These are phyloP conservation scores for Trifolium subterraneum DNA, from an alignment of 306 rosid genomes.

Conservation along the genomic window DNA sequence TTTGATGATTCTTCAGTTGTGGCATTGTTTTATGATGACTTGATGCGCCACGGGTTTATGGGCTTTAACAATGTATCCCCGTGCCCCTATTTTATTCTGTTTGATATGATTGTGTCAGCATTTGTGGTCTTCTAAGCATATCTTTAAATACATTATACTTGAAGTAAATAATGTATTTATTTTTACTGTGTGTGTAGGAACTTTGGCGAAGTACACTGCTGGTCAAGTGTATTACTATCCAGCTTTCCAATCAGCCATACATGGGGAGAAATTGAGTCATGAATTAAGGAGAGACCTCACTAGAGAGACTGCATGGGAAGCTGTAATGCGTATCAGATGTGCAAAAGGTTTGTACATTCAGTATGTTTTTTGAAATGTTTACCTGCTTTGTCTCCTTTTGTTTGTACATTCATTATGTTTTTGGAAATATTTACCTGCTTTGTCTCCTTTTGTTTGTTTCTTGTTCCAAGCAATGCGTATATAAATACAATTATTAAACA, in stretches of 20 bases:
- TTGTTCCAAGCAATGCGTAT: slow-evolving; percentile 14
- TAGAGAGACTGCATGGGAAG: slow-evolving; percentile 99
- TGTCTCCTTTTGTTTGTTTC: slow-evolving; percentile 26
- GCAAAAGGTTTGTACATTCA: slow-evolving; percentile 76
- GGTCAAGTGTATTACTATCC: slow-evolving; percentile 95
- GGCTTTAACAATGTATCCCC: background rate
- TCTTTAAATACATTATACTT: slow-evolving; percentile 30
- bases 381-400: slow-evolving; percentile 26
- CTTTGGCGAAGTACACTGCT: slow-evolving; percentile 95
- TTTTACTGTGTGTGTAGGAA: slow-evolving; percentile 60
- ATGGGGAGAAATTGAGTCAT: slow-evolving; percentile 89
- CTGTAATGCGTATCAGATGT: slow-evolving; percentile 96
- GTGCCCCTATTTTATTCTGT: slow-evolving; percentile 11
- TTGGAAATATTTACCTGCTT: slow-evolving; percentile 25
- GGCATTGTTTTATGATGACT: slow-evolving; percentile 36
- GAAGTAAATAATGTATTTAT: slow-evolving; percentile 32
- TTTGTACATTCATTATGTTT: slow-evolving; percentile 36
- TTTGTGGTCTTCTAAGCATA: slow-evolving; percentile 23
- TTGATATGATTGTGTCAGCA: slow-evolving; percentile 5
- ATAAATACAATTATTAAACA: background rate
- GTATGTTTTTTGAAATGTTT: slow-evolving; percentile 36
- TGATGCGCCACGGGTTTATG: slow-evolving; percentile 7
- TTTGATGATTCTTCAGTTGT: slow-evolving; percentile 27
- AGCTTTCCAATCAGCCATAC: slow-evolving; percentile 75
- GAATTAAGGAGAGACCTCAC: slow-evolving; percentile 95